Evolutionary conservation across 2,329 filamentous ascomycete genomes (phyloP), one percentile per base, ranked within the genome.

Genomic region (Aspergillus sp.): DNA sequence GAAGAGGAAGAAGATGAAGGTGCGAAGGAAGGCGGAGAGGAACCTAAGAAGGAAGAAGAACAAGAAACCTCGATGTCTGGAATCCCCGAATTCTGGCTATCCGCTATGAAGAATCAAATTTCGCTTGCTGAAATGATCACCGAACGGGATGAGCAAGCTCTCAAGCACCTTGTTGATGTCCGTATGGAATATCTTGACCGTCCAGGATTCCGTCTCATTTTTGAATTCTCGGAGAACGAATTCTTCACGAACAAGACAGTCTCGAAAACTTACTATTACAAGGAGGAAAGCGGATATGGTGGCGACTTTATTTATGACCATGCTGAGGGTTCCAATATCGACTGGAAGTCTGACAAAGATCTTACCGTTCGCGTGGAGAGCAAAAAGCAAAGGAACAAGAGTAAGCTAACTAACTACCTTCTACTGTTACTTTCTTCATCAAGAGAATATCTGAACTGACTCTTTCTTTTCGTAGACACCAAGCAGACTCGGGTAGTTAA

Each of bases 371-470:
- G 88, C 57, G 77, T 97, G 51, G 93, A 98, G 79, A 94, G 88
- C 79, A 98, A 98, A 82, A 98, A 98, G 80, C 93, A 98, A 76
- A 82, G 93, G 55, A 98, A 98, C 76, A 98, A 97, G 82, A 97
- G 93, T 98, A 78, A 75, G 81, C 68, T 40, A n/a, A 40, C 10
- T 10, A 12, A 8, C 26, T 8, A 9, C 5, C 8, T 29, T 19
- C 19, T 19, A 19, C 19, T 19, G 1, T 19, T 19, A 19, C 19
- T 19, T 19, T 19, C 19, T 19, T 19, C 19, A 19, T 19, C 19
- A 19, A 19, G 19, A 19, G 19, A 19, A 19, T 19, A 9, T 32
- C 26, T 28, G 38, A 36, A 41, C 43, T 48, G 51, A 60, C 50
- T 46, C 35, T 50, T 45, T 35, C 36, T 42, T 52, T 4, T 61